phyloP scores from a whole-genome alignment of 192 early-diverging fungal species.

The Phycomyces nitens region DNA sequence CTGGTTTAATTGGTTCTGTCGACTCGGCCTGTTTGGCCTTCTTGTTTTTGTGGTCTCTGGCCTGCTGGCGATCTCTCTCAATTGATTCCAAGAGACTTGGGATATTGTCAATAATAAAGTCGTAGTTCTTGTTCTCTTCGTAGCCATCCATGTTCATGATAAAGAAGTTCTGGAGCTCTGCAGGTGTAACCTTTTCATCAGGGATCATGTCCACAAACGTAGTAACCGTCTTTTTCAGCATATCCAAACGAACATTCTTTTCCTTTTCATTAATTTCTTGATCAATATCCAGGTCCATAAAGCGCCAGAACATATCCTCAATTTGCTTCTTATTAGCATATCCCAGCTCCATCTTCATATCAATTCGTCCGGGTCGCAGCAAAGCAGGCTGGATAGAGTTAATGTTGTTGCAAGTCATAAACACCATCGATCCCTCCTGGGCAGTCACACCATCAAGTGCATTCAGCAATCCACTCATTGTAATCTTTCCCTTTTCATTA shows the following conservation, averaged over 20 bases:
- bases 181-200: slow-evolving; percentile 19
- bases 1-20: neutral
- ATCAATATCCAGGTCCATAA: slow-evolving; percentile 2
- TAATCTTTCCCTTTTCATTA: slow-evolving; percentile 25
- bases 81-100: slow-evolving; percentile 23
- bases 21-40: neutral
- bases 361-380: slow-evolving; percentile 52
- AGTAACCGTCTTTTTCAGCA: neutral
- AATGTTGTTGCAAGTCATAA: slow-evolving; percentile 50
- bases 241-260: neutral
- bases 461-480: slow-evolving; percentile 47
- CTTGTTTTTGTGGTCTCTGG: slow-evolving; percentile 12
- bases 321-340: slow-evolving; percentile 45
- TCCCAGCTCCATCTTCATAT: slow-evolving; percentile 48
- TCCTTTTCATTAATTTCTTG: neutral
- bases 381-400: slow-evolving; percentile 45
- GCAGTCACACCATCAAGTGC: slow-evolving; percentile 50
- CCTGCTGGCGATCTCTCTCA: slow-evolving; percentile 26
- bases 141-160: slow-evolving; percentile 15
- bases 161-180: slow-evolving; percentile 33
- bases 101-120: slow-evolving; percentile 12
- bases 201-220: slow-evolving; percentile 17
- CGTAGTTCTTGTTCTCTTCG: neutral
- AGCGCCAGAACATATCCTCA: slow-evolving; percentile 35
- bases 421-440: slow-evolving; percentile 48